Percentiles rank a stretch among this genome's conserved stretches.
These are phyloP conservation scores for Jatropha multifida DNA, from an alignment of 441 rosid genomes.

Conservation along the genomic window DNA sequence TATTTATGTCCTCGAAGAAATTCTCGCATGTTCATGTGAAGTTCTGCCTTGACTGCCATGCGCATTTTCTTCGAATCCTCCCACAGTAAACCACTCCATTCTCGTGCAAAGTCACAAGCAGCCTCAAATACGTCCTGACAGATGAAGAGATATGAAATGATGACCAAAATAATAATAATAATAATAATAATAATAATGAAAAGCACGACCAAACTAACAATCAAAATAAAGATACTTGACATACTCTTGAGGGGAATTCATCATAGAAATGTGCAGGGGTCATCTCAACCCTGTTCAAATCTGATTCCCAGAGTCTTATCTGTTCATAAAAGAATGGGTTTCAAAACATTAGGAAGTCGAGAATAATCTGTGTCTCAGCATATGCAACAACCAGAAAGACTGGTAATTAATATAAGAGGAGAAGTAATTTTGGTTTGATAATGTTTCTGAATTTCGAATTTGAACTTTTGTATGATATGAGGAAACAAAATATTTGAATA, in stretches of 20 bases:
- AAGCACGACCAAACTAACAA: not conserved
- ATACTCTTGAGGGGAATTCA: slow-evolving; percentile 88
- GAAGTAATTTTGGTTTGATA: not conserved
- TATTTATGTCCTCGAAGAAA: slow-evolving; percentile 61
- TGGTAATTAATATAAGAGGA: no score
- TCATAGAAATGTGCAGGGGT: slow-evolving; percentile 73
- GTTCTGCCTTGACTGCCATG: slow-evolving; percentile 66
- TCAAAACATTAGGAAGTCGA: slow-evolving; percentile 6
- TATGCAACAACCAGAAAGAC: not conserved
- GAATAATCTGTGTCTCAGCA: not conserved
- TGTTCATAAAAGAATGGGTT: slow-evolving; percentile 25
- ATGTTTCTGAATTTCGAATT: not conserved
- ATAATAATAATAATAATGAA: not conserved
- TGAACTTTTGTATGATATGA: slow-evolving; percentile 1
- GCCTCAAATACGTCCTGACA: slow-evolving; percentile 76
- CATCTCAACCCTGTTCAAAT: slow-evolving; percentile 89
- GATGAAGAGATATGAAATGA: slow-evolving; percentile 2
- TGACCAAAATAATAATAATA: not conserved
- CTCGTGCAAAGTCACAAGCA: slow-evolving; percentile 72
- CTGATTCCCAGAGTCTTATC: slow-evolving; percentile 97
- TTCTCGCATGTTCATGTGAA: slow-evolving; percentile 74
- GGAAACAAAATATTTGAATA: slow-evolving; percentile 4
- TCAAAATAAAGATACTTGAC: slow-evolving; percentile 13
- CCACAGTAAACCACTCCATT: slow-evolving; percentile 72
- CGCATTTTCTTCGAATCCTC: slow-evolving; percentile 88